Evolutionary conservation across 169 alveolate species (phyloP).

Genomic region (Plasmodium gallinaceum): DNA sequence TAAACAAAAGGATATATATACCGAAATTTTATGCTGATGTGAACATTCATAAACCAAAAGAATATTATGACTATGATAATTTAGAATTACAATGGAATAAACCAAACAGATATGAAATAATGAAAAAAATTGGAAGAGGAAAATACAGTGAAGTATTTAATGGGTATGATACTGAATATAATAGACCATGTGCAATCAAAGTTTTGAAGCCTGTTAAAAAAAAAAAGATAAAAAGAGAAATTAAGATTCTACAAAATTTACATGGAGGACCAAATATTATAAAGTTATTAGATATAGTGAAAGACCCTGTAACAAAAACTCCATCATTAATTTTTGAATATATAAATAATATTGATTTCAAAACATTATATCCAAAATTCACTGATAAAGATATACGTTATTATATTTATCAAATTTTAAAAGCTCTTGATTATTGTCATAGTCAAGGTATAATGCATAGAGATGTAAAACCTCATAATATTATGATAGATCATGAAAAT

Average conservation of each 20-base stretch:
- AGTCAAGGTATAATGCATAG: conserved; percentile 99
- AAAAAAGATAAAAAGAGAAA: conserved; percentile 97
- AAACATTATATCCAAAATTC: conserved; percentile 94
- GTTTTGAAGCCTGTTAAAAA: conserved; percentile 98
- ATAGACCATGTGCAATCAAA: conserved; percentile 94
- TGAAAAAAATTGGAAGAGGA: conserved; percentile 98
- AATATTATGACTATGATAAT: conserved; percentile 94
- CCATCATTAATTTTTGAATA: conserved; percentile 95
- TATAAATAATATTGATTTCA: conserved; percentile 93
- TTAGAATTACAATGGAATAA: conserved; percentile 91
- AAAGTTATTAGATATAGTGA: conserved; percentile 94
- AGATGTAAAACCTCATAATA: conserved; percentile 97
- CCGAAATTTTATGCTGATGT: conserved; percentile 88
- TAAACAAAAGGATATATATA: conserved; percentile 75
- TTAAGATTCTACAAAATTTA: conserved; percentile 95
- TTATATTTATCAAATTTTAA: conserved; percentile 94
- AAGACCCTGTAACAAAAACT: conserved; percentile 96
- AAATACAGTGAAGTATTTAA: conserved; percentile 98
- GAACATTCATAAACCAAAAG: conserved; percentile 90
- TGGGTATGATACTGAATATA: conserved; percentile 89
- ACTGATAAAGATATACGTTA: conserved; percentile 95
- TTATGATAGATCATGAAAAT: conserved; percentile 95
- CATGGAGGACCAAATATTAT: conserved; percentile 97
- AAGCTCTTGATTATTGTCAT: conserved; percentile 98
- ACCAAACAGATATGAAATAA: conserved; percentile 95